Conservation (phyloP, 1,284 basidiomycete genomes). For the Microbotryum saponariae region DNA sequence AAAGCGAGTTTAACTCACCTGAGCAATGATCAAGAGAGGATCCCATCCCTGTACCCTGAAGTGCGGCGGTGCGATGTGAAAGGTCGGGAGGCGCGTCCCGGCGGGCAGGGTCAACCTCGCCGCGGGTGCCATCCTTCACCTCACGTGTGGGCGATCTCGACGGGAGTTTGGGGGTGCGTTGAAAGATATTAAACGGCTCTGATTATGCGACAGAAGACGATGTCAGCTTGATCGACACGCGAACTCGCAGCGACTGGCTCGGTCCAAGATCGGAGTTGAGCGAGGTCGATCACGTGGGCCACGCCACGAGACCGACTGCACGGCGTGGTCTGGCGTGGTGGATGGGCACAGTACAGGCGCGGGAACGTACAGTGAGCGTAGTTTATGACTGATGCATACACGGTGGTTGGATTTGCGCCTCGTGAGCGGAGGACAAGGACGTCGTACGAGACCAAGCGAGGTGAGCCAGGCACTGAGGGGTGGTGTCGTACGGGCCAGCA, state of each 20-base stretch:
- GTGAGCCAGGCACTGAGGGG: no score
- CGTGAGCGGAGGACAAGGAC: no score
- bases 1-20: no score
- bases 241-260: neutral
- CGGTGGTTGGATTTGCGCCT: no score
- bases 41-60: conserved; percentile 49
- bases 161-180: neutral
- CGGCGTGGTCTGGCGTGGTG: no score
- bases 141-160: neutral
- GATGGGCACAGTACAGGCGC: no score
- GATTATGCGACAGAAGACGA: neutral
- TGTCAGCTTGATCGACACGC: neutral
- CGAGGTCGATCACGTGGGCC: conserved; percentile 1
- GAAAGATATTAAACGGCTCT: neutral
- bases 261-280: neutral
- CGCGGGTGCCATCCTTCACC: conserved; percentile 20
- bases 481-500: no score
- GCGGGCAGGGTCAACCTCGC: conserved; percentile 23
- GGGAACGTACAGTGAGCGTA: no score
- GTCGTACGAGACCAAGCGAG: no score
- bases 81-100: conserved; percentile 8
- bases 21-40: conserved; percentile 62
- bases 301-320: neutral
- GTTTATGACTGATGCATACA: no score
- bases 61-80: conserved; percentile 13